These are phyloP conservation scores for Ceratobasidium papillatum DNA, from an alignment of 1,284 basidiomycete genomes.

Conservation along the genomic window DNA sequence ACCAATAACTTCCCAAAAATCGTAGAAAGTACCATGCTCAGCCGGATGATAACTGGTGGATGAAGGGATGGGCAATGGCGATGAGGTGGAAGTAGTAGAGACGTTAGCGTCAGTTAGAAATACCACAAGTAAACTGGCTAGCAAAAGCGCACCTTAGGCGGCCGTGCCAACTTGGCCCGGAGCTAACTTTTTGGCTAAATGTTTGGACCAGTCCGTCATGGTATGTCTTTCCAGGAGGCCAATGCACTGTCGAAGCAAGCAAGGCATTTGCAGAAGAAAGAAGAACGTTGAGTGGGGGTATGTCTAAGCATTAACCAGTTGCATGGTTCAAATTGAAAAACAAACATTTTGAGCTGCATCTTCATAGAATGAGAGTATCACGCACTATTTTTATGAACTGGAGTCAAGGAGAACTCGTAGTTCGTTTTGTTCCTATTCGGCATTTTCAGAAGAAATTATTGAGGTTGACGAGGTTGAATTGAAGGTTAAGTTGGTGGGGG, in stretches of 20 bases:
- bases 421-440: slow-evolving; percentile 28
- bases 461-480: slow-evolving; percentile 18
- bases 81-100: neutral
- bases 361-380: neutral
- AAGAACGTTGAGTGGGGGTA: slow-evolving; percentile 36
- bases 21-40: slow-evolving; percentile 33
- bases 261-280: slow-evolving; percentile 24
- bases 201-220: slow-evolving; percentile 33
- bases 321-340: slow-evolving; percentile 1
- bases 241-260: slow-evolving; percentile 37
- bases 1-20: slow-evolving; percentile 38
- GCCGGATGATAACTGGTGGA: slow-evolving; percentile 11
- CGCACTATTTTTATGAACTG: slow-evolving; percentile 34
- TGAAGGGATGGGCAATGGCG: neutral
- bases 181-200: slow-evolving; percentile 24
- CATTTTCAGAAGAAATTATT: neutral
- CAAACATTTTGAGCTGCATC: neutral
- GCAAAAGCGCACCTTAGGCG: slow-evolving; percentile 27
- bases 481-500: neutral
- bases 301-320: slow-evolving; percentile 27
- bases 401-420: slow-evolving; percentile 34
- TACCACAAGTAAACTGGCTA: neutral
- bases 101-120: neutral
- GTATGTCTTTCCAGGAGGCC: slow-evolving; percentile 39
- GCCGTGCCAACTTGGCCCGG: slow-evolving; percentile 31